Evolutionary conservation across 2,329 filamentous ascomycete species (phyloP).

Genomic region (Exophiala sideris): DNA sequence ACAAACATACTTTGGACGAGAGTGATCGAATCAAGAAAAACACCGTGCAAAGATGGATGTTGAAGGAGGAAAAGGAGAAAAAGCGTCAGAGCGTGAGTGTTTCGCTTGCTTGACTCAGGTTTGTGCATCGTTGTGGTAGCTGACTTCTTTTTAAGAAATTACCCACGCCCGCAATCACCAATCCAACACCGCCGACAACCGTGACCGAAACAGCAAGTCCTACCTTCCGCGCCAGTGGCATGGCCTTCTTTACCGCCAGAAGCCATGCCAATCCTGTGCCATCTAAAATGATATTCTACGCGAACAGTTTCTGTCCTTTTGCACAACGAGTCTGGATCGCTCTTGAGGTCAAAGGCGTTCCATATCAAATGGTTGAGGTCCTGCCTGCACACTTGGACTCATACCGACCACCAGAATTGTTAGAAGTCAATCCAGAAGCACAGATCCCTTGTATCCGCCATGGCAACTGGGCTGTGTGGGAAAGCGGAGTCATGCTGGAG

Average conservation of each 20-base stretch:
- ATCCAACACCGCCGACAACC: constrained; percentile 5
- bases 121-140: background rate
- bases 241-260: constrained; percentile 65
- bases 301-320: constrained; percentile 82
- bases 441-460: constrained; percentile 74
- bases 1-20: constrained; percentile 68
- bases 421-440: constrained; percentile 73
- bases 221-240: constrained; percentile 46
- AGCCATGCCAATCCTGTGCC: constrained; percentile 67
- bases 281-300: constrained; percentile 65
- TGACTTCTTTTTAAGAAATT: constrained; percentile 10
- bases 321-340: constrained; percentile 89
- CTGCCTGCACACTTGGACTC: constrained; percentile 52
- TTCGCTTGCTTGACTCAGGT: too few relatives aligned
- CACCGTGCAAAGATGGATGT: constrained; percentile 64
- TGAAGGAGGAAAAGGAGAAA: constrained; percentile 63
- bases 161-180: constrained; percentile 1
- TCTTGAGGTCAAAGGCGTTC: constrained; percentile 71
- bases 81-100: constrained; percentile 47
- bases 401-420: constrained; percentile 68
- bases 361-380: constrained; percentile 83
- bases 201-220: constrained; percentile 15
- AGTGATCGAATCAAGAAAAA: constrained; percentile 81
- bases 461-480: constrained; percentile 77
- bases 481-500: constrained; percentile 79